Percentiles rank a stretch among this genome's conserved stretches.
phyloP scores from a whole-genome alignment of 2,329 filamentous ascomycete genomes.

The Diaporthe sp. region DNA sequence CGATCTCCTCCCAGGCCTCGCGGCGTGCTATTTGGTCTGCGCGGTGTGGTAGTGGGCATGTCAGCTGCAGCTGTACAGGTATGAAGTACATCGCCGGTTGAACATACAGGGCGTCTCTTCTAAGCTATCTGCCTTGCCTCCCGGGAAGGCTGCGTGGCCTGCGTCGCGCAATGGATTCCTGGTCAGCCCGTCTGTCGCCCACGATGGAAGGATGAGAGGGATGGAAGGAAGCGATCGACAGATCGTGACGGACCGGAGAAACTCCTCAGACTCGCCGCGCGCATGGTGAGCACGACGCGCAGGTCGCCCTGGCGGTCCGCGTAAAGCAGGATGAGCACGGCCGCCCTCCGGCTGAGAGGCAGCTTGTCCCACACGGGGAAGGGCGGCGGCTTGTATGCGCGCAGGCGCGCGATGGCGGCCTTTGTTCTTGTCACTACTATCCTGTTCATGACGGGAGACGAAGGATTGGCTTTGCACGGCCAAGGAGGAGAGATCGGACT shows the following conservation, averaged over 20 bases:
- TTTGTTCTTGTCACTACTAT: constrained; percentile 54
- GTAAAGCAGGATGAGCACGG: constrained; percentile 90
- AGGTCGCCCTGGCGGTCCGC: constrained; percentile 86
- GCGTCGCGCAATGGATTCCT: background rate
- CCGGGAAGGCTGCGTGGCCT: constrained; percentile 87
- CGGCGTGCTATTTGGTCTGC: constrained; percentile 86
- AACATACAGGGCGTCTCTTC: constrained; percentile 72
- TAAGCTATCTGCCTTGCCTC: constrained; percentile 76
- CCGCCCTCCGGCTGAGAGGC: constrained; percentile 79
- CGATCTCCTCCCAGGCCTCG: constrained; percentile 95
- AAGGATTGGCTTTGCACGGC: constrained; percentile 40
- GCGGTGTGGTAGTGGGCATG: constrained; percentile 45
- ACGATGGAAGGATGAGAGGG: background rate
- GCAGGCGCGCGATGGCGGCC: constrained; percentile 72
- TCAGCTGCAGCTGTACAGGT: constrained; percentile 69
- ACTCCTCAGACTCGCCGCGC: constrained; percentile 72
- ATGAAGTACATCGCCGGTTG: background rate
- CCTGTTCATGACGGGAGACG: constrained; percentile 35
- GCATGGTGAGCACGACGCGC: constrained; percentile 78
- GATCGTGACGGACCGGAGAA: constrained; percentile 69
- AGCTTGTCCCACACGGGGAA: constrained; percentile 74
- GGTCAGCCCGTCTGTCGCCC: background rate
- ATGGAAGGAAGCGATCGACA: background rate
- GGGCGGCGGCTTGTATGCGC: constrained; percentile 71
- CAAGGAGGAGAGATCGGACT: background rate